These are phyloP conservation scores for Aspergillus olivimuriae DNA, from an alignment of 495 filamentous ascomycete species.

Conservation along the genomic window DNA sequence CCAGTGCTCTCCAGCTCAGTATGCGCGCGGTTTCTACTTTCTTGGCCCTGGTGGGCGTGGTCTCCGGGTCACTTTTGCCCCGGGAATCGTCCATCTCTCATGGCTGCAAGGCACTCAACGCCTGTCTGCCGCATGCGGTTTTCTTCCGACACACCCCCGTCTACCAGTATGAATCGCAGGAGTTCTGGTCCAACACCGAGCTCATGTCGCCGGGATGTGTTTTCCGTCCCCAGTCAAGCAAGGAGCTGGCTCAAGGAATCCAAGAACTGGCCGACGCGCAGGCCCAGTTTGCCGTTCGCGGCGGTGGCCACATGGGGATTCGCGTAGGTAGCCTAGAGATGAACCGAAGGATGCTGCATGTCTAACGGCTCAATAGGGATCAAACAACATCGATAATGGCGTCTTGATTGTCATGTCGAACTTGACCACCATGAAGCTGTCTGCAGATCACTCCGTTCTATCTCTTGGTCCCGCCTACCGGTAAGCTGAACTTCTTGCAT, in stretches of 20 bases:
- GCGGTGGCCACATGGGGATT: constrained; percentile 36
- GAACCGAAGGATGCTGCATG: background rate
- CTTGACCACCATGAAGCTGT: constrained; percentile 31
- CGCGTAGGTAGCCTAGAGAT: constrained; percentile 7
- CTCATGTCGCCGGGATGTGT: constrained; percentile 28
- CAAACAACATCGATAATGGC: constrained; percentile 40
- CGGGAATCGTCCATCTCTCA: constrained; percentile 2
- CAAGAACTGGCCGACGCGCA: constrained; percentile 22
- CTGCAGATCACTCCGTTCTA: constrained; percentile 22
- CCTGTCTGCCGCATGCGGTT: constrained; percentile 13
- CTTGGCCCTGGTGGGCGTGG: constrained; percentile 15
- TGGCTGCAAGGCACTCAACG: constrained; percentile 18
- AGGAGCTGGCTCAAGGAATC: constrained; percentile 20
- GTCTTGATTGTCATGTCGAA: constrained; percentile 51
- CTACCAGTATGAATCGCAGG: constrained; percentile 25
- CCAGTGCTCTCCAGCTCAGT: too few relatives aligned
- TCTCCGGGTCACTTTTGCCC: constrained; percentile 2
- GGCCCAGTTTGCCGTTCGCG: constrained; percentile 33
- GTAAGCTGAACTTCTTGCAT: too few relatives aligned
- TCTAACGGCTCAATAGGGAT: constrained; percentile 18
- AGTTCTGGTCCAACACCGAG: constrained; percentile 37
- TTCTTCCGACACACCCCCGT: constrained; percentile 18
- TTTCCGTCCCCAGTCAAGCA: constrained; percentile 25
- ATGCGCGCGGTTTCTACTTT: constrained; percentile 19
- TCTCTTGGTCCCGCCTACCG: constrained; percentile 23